phyloP scores from a whole-genome alignment of 1,284 basidiomycete genomes.

The Cystobasidium slooffiae region DNA sequence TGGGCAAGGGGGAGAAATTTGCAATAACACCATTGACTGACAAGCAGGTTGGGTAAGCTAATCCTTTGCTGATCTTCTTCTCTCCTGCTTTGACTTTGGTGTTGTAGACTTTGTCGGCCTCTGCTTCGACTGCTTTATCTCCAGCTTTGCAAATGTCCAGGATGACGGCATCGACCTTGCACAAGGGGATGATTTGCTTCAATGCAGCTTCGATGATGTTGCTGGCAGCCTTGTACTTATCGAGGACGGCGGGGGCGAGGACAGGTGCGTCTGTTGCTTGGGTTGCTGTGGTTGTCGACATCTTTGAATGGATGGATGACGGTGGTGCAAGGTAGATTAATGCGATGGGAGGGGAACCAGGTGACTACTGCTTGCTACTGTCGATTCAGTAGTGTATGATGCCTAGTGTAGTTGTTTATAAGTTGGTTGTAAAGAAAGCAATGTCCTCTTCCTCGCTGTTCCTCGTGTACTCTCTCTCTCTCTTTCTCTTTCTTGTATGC shows the following conservation, averaged over 20 bases:
- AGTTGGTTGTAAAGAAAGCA: not conserved
- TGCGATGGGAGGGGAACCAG: no score
- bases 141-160: slow-evolving; percentile 90
- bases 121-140: slow-evolving; percentile 86
- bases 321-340: not conserved
- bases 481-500: slow-evolving; percentile 1
- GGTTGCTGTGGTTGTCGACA: slow-evolving; percentile 23
- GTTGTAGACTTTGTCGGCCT: slow-evolving; percentile 84
- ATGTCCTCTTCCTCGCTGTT: no score
- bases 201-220: slow-evolving; percentile 77
- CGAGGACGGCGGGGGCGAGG: slow-evolving; percentile 37
- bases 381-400: not conserved
- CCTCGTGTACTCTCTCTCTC: not conserved
- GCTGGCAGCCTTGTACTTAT: slow-evolving; percentile 45
- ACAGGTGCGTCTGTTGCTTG: slow-evolving; percentile 20
- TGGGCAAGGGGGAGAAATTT: slow-evolving; percentile 64
- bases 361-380: no score
- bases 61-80: slow-evolving; percentile 74
- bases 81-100: slow-evolving; percentile 64
- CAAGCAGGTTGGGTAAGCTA: slow-evolving; percentile 91
- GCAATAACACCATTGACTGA: slow-evolving; percentile 78
- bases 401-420: not conserved
- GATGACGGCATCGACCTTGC: slow-evolving; percentile 74
- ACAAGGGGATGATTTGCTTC: slow-evolving; percentile 78
- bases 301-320: not conserved